These are phyloP conservation scores for Oxytropis ochrocephala DNA, from an alignment of 306 rosid genomes.

Conservation along the genomic window DNA sequence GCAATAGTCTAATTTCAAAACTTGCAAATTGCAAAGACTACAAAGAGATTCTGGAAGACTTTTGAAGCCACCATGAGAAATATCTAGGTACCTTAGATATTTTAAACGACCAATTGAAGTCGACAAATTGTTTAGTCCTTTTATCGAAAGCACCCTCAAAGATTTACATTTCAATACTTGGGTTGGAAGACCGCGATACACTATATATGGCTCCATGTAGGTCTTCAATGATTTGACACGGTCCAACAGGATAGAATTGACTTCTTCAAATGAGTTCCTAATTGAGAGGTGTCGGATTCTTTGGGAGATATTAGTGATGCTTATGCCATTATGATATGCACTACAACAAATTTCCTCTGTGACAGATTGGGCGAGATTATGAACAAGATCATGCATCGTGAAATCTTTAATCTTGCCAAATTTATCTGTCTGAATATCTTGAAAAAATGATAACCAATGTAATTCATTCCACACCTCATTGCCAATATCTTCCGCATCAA, in stretches of 20 bases:
- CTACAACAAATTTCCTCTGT: background rate
- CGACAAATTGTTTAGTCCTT: background rate
- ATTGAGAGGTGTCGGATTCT: slow-evolving; percentile 3
- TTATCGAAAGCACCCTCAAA: background rate
- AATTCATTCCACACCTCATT: slow-evolving; percentile 16
- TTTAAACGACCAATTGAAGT: background rate
- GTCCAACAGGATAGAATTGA: background rate
- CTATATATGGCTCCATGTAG: background rate
- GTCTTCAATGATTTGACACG: background rate
- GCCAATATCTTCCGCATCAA: no score
- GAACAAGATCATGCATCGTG: slow-evolving; percentile 22
- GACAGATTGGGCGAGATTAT: slow-evolving; percentile 6
- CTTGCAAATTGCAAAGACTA: background rate
- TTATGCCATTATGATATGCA: background rate
- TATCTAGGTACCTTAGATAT: background rate
- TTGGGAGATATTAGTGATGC: background rate
- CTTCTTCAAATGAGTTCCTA: background rate
- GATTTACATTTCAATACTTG: background rate
- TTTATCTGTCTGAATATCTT: background rate
- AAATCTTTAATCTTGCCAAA: background rate
- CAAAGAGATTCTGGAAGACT: background rate
- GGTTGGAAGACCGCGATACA: no score
- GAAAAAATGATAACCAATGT: slow-evolving; percentile 24
- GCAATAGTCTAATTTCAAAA: background rate
- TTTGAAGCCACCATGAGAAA: background rate